A percentile compares a stretch with the other conserved stretches of the same genome.
phyloP scores from a whole-genome alignment of 2,329 filamentous ascomycete species.

The Ramularia collo-cygni region DNA sequence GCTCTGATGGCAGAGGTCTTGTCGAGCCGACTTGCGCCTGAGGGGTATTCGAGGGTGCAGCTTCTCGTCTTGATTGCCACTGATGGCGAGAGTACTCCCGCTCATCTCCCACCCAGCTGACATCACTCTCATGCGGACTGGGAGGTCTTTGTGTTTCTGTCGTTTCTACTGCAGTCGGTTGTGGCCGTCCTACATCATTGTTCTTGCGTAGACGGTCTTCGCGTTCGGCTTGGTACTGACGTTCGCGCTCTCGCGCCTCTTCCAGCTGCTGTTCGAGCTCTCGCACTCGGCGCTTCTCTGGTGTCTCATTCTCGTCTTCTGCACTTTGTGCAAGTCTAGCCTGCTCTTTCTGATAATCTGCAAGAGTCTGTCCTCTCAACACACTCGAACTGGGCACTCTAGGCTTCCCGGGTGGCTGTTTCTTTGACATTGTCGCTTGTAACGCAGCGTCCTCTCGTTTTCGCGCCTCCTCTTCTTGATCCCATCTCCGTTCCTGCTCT shows the following conservation, averaged over 20 bases:
- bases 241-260: slow-evolving; percentile 60
- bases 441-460: slow-evolving; percentile 66
- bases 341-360: slow-evolving; percentile 75
- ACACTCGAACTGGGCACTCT: slow-evolving; percentile 39
- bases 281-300: slow-evolving; percentile 62
- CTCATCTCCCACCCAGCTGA: slow-evolving; percentile 58
- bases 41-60: slow-evolving; percentile 15
- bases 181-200: slow-evolving; percentile 28
- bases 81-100: slow-evolving; percentile 56
- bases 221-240: slow-evolving; percentile 55
- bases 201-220: slow-evolving; percentile 42
- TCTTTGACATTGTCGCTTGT: slow-evolving; percentile 57
- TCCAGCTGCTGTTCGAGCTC: slow-evolving; percentile 72
- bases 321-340: slow-evolving; percentile 31
- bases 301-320: slow-evolving; percentile 29
- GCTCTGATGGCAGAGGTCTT: slow-evolving; percentile 24
- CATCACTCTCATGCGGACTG: slow-evolving; percentile 46
- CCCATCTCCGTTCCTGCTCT: slow-evolving; percentile 70
- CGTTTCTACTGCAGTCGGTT: slow-evolving; percentile 27
- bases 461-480: slow-evolving; percentile 65
- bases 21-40: slow-evolving; percentile 33
- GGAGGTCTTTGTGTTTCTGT: slow-evolving; percentile 14
- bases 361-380: slow-evolving; percentile 75
- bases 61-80: slow-evolving; percentile 39
- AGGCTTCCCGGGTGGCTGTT: slow-evolving; percentile 56